Evolutionary conservation across 2,329 filamentous ascomycete genomes (phyloP).

Genomic region (Dryadomyces quercivorus): DNA sequence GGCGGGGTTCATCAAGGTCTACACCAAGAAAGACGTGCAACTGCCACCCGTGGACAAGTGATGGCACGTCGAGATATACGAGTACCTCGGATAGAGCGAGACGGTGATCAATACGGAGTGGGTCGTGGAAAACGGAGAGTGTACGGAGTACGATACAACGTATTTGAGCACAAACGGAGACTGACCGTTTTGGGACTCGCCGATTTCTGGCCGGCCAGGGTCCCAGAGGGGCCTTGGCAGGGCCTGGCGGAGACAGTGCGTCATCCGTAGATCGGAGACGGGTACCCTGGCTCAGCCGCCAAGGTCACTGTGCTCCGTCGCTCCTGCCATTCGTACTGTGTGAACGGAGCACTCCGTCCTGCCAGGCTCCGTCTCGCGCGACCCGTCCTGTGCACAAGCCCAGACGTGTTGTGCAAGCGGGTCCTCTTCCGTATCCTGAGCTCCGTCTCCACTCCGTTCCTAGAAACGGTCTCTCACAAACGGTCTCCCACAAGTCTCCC

Average conservation of each 20-base stretch:
- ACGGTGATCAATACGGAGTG: not conserved
- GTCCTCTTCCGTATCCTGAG: too few species aligned
- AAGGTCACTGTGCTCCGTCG: not conserved
- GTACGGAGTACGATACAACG: not conserved
- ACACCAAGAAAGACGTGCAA: slow-evolving; percentile 35
- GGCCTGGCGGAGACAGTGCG: not conserved
- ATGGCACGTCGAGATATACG: not conserved
- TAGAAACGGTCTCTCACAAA: too few species aligned
- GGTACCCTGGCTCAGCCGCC: not conserved
- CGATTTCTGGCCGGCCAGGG: not conserved
- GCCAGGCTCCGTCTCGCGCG: not conserved
- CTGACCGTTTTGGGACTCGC: not conserved
- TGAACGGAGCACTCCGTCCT: not conserved
- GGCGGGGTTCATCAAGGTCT: slow-evolving; percentile 60
- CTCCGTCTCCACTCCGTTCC: too few species aligned
- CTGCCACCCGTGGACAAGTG: slow-evolving; percentile 20
- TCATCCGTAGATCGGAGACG: not conserved
- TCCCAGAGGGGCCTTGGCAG: not conserved
- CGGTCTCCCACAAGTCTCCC: too few species aligned
- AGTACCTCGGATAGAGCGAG: slow-evolving; percentile 1
- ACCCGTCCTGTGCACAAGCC: not conserved
- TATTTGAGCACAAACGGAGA: too few species aligned
- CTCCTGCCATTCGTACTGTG: not conserved
- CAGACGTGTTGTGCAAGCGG: too few species aligned
- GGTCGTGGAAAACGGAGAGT: too few species aligned